Base-by-base conservation (phyloP, 331 rosid genomes). In the Saraca asoca region DNA sequence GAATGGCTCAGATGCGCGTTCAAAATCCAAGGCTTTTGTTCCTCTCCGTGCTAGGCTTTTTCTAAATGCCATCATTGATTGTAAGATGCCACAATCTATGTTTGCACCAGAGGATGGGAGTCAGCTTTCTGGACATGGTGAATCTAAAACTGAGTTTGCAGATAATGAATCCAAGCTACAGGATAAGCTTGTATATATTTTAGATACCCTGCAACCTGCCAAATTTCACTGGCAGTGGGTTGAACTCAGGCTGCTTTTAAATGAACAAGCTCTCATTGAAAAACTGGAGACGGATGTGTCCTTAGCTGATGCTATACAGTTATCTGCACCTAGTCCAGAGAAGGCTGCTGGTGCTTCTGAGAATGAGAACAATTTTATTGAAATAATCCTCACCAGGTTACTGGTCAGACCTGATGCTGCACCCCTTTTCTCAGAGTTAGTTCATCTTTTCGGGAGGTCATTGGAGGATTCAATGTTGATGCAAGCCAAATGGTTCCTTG, bases 221-320 rank as follows among this genome's bases (percentile, higher is more conserved):
- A 94, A 90, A 78, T 88, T 94, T 58, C 99, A 88, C 66, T 94
- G 99, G 99, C 99, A 94, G 80, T 94, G 99, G 99, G 88, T 94
- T 69, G 91, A 88, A 78, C 97, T 94, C 56, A 87, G 99, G 84
- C 85, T 94, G 67, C 96, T 94, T 64, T 84, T 94, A 75, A 90
- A 90, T 72, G 99, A 94, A 68, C 99, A 94, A 70, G 88, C 95
- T 62, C 89, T 94, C 20, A 51, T 85, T 46, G 99, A 94, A 64
- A 94, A 94, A 63, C 84, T 94, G 45, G 86, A 75, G 71, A 44
- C 70, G 17, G 92, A 86, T 15, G 57, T 70, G 63, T 83, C 99
- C 54, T 78, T 94, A 39, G 81, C 85, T 51, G 82, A 90, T 61
- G 99, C 99, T 69, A 85, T 94, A 68, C 85, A 85, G 51, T 77